phyloP scores from a whole-genome alignment of 495 filamentous ascomycete species.

The Penicillium cinerascens region DNA sequence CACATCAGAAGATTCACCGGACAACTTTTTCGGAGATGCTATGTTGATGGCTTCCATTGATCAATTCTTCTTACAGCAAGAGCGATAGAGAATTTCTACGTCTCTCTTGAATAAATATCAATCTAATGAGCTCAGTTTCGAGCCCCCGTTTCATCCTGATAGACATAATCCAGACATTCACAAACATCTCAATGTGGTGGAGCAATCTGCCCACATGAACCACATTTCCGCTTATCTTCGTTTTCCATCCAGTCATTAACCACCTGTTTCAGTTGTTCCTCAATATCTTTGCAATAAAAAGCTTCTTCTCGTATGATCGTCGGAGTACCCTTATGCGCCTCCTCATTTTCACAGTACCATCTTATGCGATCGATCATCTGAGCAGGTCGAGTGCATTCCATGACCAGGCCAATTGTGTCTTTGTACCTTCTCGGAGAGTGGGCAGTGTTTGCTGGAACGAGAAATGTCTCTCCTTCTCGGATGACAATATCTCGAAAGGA shows the following conservation, averaged over 20 bases:
- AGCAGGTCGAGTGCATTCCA: slow-evolving; percentile 73
- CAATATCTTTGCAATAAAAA: slow-evolving; percentile 78
- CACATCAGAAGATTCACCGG: neutral
- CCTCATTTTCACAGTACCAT: slow-evolving; percentile 69
- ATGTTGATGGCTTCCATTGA: slow-evolving; percentile 6
- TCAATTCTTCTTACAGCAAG: too few relatives aligned
- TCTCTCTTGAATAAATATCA: too few relatives aligned
- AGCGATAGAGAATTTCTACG: too few relatives aligned
- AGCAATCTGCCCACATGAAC: slow-evolving; percentile 53
- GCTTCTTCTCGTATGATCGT: slow-evolving; percentile 66
- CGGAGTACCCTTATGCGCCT: slow-evolving; percentile 15
- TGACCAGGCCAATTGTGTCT: slow-evolving; percentile 65
- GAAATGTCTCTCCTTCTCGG: slow-evolving; percentile 81
- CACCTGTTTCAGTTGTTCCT: slow-evolving; percentile 80
- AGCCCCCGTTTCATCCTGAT: too few relatives aligned
- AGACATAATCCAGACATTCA: too few relatives aligned
- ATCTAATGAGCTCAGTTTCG: too few relatives aligned
- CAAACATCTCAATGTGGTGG: slow-evolving; percentile 1
- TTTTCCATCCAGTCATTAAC: slow-evolving; percentile 67
- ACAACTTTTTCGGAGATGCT: slow-evolving; percentile 1
- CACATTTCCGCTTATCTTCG: slow-evolving; percentile 62
- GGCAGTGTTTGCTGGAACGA: slow-evolving; percentile 75
- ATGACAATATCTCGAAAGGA: slow-evolving; percentile 74
- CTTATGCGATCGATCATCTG: slow-evolving; percentile 65
- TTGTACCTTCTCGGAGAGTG: slow-evolving; percentile 60